phyloP scores from a whole-genome alignment of 352 stramenopile species.

The Phytophthora europaea region DNA sequence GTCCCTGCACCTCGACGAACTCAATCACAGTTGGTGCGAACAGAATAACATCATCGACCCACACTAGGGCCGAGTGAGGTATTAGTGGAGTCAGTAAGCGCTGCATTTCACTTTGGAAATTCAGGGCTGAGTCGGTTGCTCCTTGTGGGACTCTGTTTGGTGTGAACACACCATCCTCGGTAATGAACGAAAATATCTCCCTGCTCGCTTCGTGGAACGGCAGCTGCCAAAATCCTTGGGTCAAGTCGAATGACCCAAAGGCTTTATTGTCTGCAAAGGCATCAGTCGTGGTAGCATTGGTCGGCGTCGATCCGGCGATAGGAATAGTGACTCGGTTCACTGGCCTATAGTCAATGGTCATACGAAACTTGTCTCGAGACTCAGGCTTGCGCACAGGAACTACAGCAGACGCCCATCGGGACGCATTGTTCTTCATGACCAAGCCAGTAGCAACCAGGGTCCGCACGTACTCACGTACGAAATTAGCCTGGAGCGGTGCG shows the following conservation, averaged over 20 bases:
- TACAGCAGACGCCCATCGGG: neutral
- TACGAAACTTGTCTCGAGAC: neutral
- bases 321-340: neutral
- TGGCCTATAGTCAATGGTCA: neutral
- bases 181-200: neutral
- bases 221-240: neutral
- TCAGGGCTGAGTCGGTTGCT: neutral
- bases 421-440: neutral
- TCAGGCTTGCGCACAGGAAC: neutral
- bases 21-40: neutral
- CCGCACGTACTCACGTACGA: neutral
- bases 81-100: neutral
- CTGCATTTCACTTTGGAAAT: neutral
- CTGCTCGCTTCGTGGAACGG: neutral
- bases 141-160: neutral
- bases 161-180: neutral
- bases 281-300: neutral
- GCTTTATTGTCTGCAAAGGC: neutral
- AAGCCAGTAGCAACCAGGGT: neutral
- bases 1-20: neutral
- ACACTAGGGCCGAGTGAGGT: neutral
- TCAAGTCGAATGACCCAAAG: neutral
- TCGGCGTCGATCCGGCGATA: neutral
- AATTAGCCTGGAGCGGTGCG: constrained; percentile 7
- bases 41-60: neutral